Percentiles rank a stretch among this genome's conserved stretches.
These are phyloP conservation scores for Apostasia shenzhenica DNA, from an alignment of 106 monocot genomes.

Conservation along the genomic window DNA sequence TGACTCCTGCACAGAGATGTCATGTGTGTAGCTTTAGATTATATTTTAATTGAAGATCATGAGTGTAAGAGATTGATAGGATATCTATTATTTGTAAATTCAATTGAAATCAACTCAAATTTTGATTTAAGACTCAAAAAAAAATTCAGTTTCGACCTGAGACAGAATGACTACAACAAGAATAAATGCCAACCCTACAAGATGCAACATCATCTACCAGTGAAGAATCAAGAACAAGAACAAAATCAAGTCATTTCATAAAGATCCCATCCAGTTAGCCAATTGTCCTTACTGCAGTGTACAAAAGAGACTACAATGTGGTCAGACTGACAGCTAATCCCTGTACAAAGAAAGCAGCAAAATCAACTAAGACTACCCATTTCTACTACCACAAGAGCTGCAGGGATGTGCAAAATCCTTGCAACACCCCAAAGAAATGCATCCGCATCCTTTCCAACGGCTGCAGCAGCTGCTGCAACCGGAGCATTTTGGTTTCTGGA, in stretches of 20 bases:
- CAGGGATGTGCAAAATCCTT: slow-evolving; percentile 2
- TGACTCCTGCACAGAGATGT: no score
- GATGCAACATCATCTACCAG: no score
- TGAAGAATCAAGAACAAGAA: not conserved
- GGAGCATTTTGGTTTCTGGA: slow-evolving; percentile 35
- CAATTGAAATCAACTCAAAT: no score
- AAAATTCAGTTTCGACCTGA: no score
- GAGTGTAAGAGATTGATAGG: no score
- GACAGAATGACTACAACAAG: no score
- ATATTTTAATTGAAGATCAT: no score
- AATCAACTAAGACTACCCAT: not conserved
- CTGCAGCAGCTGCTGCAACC: slow-evolving; percentile 3
- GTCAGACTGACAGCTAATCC: not conserved
- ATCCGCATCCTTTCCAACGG: slow-evolving; percentile 6
- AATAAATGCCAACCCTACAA: no score
- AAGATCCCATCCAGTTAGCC: not conserved
- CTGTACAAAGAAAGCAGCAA: slow-evolving; percentile 1
- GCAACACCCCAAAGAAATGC: not conserved
- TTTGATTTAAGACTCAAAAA: no score
- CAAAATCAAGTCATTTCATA: not conserved
- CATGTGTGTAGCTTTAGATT: no score
- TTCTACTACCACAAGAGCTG: slow-evolving; percentile 9
- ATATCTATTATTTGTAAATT: no score
- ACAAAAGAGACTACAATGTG: not conserved
- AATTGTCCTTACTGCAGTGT: not conserved